Base-by-base conservation (phyloP, 2,329 filamentous ascomycete species). In the Stagonosporopsis vannaccii region DNA sequence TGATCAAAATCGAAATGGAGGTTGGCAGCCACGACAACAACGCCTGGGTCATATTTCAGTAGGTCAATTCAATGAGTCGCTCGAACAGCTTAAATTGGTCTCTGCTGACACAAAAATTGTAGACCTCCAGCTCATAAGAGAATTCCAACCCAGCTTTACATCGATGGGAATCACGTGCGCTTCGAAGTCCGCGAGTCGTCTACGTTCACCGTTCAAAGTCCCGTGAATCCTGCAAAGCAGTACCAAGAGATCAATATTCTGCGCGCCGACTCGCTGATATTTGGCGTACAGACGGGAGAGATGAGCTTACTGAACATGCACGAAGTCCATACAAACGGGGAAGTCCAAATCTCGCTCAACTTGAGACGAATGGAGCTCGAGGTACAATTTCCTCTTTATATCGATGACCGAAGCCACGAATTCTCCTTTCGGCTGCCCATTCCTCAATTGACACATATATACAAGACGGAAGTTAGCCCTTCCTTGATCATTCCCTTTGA, bases 261-360 rank as follows among this genome's bases (percentile, higher is more conserved):
- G 8, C 62, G 35, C 7, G 78, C 83, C 2, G 64, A 70, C 1
- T 77, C 75, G 0, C 66, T 92, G 1, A 81, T 86, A 17, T 89
- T 92, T 62, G 90, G 90, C 0, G 78, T 86, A 36, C 80, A 86
- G 75, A 64, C 82, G 1, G 75, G 80, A 1, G 80, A 84, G 4
- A 77, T 75, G 2, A 78, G 79, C 0, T 86, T 92, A 81, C 83
- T 87, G 69, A 73, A 80, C 8, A 84, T 90, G 81, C 82, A 82
- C 48, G 81, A 78, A 1, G 65, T 80, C 6, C 59, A 63, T 13
- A 50, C 71, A 3, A 36, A 58, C 5, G 62, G 64, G 4, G 42
- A 61, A 2, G 61, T 80, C 3, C 67, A 68, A 15, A 52, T 83
- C 41, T 67, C 71, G 9, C 62, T 84, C 5, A 77, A 84, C 50